Evolutionary conservation across 208 protist genomes (phyloP).

Genomic region (Leishmania guyanensis): DNA sequence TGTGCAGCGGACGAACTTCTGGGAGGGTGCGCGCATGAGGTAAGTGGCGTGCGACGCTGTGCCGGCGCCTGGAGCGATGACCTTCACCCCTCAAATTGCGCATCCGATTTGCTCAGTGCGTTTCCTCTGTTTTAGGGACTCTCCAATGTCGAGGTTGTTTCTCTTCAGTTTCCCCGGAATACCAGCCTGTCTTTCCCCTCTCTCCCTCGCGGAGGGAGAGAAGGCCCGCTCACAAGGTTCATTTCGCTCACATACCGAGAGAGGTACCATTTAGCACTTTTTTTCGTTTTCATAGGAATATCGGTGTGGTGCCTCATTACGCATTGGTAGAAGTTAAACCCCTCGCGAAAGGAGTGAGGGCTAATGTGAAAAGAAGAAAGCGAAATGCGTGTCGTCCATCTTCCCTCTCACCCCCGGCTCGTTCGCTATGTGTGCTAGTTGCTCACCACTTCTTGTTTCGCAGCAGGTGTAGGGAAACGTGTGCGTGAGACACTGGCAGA

Average conservation of each 20-base stretch:
- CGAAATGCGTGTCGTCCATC: not conserved
- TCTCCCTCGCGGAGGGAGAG: not conserved
- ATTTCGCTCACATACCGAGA: not conserved
- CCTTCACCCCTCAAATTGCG: not conserved
- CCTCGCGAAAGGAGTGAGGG: not conserved
- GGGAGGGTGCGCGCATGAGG: slow-evolving; percentile 66
- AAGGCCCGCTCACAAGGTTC: not conserved
- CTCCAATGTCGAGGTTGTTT: not conserved
- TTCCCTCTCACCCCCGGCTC: not conserved
- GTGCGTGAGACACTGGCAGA: not conserved
- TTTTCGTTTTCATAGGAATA: slow-evolving; percentile 3
- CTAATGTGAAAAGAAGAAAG: not conserved
- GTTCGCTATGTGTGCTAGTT: not conserved
- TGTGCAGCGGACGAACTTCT: slow-evolving; percentile 85
- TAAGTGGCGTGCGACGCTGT: slow-evolving; percentile 28
- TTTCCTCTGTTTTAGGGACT: not conserved
- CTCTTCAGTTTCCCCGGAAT: not conserved
- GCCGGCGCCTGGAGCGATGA: not conserved
- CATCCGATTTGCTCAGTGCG: not conserved
- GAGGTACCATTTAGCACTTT: slow-evolving; percentile 3
- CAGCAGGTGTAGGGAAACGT: not conserved
- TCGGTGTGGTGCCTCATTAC: slow-evolving; percentile 2
- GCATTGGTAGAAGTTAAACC: slow-evolving; percentile 4
- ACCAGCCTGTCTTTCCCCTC: not conserved
- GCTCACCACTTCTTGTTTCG: not conserved